phyloP scores from a whole-genome alignment of 768 basidiomycete species.

The Amanita phalloides region DNA sequence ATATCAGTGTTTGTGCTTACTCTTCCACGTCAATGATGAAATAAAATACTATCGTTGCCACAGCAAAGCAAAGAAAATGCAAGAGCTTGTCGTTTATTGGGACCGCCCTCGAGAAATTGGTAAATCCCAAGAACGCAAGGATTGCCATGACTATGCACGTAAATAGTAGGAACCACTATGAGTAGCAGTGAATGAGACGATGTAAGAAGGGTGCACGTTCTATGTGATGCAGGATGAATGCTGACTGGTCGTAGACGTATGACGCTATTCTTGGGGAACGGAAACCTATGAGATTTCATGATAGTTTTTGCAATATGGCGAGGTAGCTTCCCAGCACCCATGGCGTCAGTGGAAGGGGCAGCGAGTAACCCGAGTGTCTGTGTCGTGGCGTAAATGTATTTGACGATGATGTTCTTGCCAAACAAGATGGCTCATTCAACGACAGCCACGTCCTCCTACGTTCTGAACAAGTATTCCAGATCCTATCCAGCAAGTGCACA shows the following conservation, averaged over 20 bases:
- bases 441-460: constrained; percentile 45
- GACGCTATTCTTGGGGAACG: constrained; percentile 47
- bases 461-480: constrained; percentile 56
- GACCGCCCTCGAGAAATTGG: constrained; percentile 50
- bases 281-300: constrained; percentile 63
- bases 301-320: constrained; percentile 41
- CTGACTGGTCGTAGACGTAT: constrained; percentile 62
- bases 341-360: constrained; percentile 8
- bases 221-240: background rate
- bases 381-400: background rate
- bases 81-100: constrained; percentile 74
- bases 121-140: constrained; percentile 70
- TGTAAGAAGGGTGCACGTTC: background rate
- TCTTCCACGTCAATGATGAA: constrained; percentile 86
- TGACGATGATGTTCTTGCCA: background rate
- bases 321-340: constrained; percentile 22
- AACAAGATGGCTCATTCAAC: constrained; percentile 37
- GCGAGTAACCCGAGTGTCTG: constrained; percentile 23
- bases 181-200: background rate
- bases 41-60: constrained; percentile 76
- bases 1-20: constrained; percentile 29
- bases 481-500: constrained; percentile 36
- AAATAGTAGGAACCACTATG: constrained; percentile 74
- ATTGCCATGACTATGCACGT: constrained; percentile 57
- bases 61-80: constrained; percentile 66